phyloP scores from a whole-genome alignment of 2,329 filamentous ascomycete genomes.

The Cladophialophora psammophila region DNA sequence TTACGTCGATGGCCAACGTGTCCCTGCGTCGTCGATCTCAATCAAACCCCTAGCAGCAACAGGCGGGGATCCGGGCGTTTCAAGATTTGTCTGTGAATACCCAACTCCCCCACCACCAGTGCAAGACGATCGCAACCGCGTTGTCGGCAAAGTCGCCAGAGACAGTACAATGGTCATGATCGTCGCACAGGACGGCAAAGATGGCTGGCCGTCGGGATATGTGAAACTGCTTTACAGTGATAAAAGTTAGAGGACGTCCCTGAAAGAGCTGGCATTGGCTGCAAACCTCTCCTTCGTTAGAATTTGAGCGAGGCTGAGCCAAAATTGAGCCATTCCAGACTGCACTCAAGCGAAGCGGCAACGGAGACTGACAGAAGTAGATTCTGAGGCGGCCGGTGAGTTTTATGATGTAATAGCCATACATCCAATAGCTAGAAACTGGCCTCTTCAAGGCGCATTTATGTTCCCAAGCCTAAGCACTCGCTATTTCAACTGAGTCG shows the following conservation, averaged over 20 bases:
- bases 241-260: background rate
- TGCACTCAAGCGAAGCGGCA: background rate
- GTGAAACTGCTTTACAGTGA: conserved; percentile 9
- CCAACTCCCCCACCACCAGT: conserved; percentile 11
- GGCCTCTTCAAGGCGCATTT: too few species aligned
- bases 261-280: background rate
- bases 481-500: too few species aligned
- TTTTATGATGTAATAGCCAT: too few species aligned
- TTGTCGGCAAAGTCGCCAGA: conserved; percentile 29
- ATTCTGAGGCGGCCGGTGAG: too few species aligned
- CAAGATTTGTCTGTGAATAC: conserved; percentile 13
- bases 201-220: conserved; percentile 18
- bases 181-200: conserved; percentile 15
- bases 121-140: conserved; percentile 24
- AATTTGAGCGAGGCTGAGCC: background rate
- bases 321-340: background rate
- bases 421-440: too few species aligned
- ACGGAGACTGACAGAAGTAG: too few species aligned
- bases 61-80: background rate
- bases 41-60: background rate
- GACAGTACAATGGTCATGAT: conserved; percentile 32
- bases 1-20: conserved; percentile 23
- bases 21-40: conserved; percentile 4
- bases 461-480: too few species aligned
- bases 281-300: background rate